Base-by-base conservation (phyloP, 805 yeast species). In the Yarrowia yakushimensis region DNA sequence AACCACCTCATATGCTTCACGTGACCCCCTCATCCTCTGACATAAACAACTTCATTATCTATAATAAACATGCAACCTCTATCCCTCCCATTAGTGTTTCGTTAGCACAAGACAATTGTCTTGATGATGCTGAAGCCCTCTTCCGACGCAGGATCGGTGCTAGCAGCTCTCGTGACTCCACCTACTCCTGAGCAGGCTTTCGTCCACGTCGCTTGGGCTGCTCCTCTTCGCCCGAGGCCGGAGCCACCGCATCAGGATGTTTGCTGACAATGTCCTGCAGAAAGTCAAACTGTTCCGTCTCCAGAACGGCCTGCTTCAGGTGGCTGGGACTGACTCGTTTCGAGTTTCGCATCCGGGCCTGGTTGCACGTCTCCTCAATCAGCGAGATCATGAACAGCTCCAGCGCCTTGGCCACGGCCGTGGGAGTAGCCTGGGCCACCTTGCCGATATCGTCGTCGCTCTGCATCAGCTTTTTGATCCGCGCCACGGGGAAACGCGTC, bases 391-490 rank as follows among this genome's bases (percentile, higher is more conserved):
- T 84, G 72, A 94, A 94, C 65, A 90, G 82, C 76, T 94, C 98
- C 60, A 94, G 78, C 0, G 99, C 97, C 66, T 97, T 82, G 8
- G 98, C 97, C 9, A 94, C 97, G 17, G 93, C 93, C n/a, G 93
- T 88, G 0, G 99, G 99, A 2, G 99, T 96, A 1, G 97, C 97
- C 71, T 92, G 97, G 3, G 99, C 97, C 5, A 94, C 98, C 72
- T 94, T 94, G 2, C 99, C 99, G 46, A 94, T 92, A 66, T 94
- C 99, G 66, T 94, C 99, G 74, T 94, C 99, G 28, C 96, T 86
- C 72, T 94, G 99, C 97, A 94, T 93, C 64, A 94, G 84, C 69
- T 94, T 90, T 78, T 94, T 94, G 69, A 94, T 91, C 66, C 98
- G 83, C 2, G 98, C 98, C 52, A 77, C 78, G 7, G 79, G 79